Evolutionary conservation across 139 green algal genomes (phyloP), one percentile per base, ranked within the genome.

Genomic region (Trebouxia sp.): DNA sequence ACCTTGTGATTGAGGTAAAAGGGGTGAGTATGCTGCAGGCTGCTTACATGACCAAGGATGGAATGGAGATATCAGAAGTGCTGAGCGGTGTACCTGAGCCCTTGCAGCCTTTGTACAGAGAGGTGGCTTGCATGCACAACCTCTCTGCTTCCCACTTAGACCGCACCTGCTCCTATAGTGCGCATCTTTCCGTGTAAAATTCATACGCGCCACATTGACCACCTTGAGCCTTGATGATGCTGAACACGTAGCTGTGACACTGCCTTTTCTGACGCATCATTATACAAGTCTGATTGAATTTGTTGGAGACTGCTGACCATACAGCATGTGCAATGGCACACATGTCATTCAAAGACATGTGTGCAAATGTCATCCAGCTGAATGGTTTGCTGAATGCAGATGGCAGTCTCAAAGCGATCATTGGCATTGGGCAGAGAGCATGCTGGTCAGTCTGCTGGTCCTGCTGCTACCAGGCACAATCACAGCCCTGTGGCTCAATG

Each of bases 361-460:
- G n/a, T n/a, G n/a, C n/a, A n/a, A n/a, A n/a, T n/a, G n/a, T n/a
- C n/a, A n/a, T n/a, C n/a, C n/a, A n/a, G n/a, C 3, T 53, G 47
- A 17, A 14, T 3, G n/a, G 17, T 3, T 8, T 41, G 17, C 56
- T 69, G 56, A 47, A 3, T 78, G 79, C 79, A 83, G 79, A 83
- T 83, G 79, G 75, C 79, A 50, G 65, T 47, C 14, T 55, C 65
- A 14, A 76, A 76, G 65, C 65, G 79, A 22, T 83, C 76, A n/a
- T 38, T 72, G 11, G 48, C 51, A 32, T 14, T 81, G 37, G 76
- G 76, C 17, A 39, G 48, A 45, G 50, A 39, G 10, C 32, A 80
- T 72, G 11, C 37, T 28, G 62, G 62, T 72, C 62, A 72, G 28
- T 20, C 24, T 11, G 37, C 35, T 56, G 14, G 35, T 58, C 15